These are phyloP conservation scores for Alternaria sp. DNA, from an alignment of 2,329 filamentous ascomycete genomes.

Conservation along the genomic window DNA sequence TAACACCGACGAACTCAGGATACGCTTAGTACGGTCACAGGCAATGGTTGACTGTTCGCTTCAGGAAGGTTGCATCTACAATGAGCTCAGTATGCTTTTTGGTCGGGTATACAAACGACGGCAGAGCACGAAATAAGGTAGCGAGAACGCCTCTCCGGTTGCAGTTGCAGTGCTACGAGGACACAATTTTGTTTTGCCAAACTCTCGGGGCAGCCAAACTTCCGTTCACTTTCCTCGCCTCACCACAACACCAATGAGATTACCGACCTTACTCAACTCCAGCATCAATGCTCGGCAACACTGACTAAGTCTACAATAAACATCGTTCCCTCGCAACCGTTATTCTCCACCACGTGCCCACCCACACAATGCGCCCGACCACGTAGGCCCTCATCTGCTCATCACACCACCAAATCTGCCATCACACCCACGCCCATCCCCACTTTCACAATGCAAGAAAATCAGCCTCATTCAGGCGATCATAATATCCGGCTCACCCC, in stretches of 20 bases:
- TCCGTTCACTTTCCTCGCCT: background rate
- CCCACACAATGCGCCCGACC: background rate
- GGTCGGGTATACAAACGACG: background rate
- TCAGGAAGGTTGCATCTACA: background rate
- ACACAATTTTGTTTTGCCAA: background rate
- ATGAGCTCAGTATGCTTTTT: background rate
- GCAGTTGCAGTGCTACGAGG: background rate
- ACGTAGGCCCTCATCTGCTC: background rate
- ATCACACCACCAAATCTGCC: constrained; percentile 1
- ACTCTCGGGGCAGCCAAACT: background rate
- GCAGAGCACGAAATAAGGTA: background rate
- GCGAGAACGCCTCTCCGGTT: background rate
- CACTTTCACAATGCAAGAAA: background rate
- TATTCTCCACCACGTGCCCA: background rate
- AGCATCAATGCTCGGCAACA: background rate
- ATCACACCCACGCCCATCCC: background rate
- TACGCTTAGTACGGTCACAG: background rate
- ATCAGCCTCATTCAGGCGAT: constrained; percentile 2
- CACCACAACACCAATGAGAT: background rate
- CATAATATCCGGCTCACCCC: constrained; percentile 1
- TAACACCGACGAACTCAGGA: background rate
- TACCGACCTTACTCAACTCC: background rate
- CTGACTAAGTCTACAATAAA: background rate
- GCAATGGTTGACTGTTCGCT: background rate
- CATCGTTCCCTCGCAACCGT: constrained; percentile 2